Evolutionary conservation across 1,139 yeast genomes (phyloP).

Genomic region (Yamadazyma triangularis): DNA sequence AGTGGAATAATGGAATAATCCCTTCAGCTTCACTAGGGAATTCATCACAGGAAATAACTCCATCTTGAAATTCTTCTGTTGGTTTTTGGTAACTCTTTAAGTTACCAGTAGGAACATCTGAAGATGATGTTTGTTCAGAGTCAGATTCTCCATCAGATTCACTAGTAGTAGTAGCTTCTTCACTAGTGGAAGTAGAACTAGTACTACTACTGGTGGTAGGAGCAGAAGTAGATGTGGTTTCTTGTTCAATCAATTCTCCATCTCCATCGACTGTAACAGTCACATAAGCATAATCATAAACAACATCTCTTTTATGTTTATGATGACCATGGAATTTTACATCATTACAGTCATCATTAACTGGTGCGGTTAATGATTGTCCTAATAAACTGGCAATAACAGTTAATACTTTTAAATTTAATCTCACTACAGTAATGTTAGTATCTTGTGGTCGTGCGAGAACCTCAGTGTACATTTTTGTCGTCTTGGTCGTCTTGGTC

Average conservation of each 20-base stretch:
- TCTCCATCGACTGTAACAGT: conserved; percentile 64
- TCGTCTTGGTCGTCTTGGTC: too few species aligned
- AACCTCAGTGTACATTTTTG: too few species aligned
- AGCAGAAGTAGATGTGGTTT: conserved; percentile 13
- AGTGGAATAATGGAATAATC: conserved; percentile 57
- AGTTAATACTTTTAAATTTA: conserved; percentile 6
- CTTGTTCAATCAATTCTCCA: conserved; percentile 44
- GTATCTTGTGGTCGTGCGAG: too few species aligned
- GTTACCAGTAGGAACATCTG: conserved; percentile 46
- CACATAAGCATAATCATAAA: conserved; percentile 78
- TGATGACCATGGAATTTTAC: conserved; percentile 25
- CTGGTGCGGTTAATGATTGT: conserved; percentile 25
- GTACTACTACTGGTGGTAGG: conserved; percentile 15
- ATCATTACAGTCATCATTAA: conserved; percentile 20
- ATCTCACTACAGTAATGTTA: conserved; percentile 10
- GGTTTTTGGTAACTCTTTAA: conserved; percentile 51
- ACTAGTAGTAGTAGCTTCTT: conserved; percentile 5
- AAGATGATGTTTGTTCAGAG: conserved; percentile 5
- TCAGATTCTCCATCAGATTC: conserved; percentile 17
- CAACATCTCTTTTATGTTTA: conserved; percentile 71
- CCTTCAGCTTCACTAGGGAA: conserved; percentile 64
- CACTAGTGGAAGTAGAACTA: conserved; percentile 2
- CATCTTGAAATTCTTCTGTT: conserved; percentile 53
- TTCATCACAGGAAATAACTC: conserved; percentile 53
- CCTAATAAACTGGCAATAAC: conserved; percentile 9